Conservation (phyloP, 176 grass and related monocot genomes). For the Eragrostis nindensis region DNA sequence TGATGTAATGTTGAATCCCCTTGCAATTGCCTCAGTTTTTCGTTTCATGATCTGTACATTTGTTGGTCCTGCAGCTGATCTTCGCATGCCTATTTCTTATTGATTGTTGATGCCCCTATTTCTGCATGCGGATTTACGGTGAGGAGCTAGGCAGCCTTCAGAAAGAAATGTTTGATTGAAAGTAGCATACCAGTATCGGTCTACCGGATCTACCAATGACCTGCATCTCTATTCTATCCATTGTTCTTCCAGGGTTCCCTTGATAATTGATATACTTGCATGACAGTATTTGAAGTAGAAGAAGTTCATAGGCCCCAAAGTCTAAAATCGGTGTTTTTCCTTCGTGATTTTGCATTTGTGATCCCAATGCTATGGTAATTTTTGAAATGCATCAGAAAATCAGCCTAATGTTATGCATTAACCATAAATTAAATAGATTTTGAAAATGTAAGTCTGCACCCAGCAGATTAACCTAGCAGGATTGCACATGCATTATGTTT, state of each 20-base stretch:
- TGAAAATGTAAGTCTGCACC: neutral
- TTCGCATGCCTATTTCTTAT: neutral
- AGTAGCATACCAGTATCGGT: neutral
- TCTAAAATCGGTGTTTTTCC: neutral
- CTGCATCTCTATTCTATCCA: neutral
- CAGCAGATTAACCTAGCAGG: neutral
- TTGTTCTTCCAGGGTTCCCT: conserved; percentile 10
- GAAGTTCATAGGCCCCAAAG: neutral
- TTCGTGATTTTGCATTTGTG: conserved; percentile 10
- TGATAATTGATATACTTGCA: conserved; percentile 6
- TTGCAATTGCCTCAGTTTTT: conserved; percentile 26
- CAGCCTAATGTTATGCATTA: neutral
- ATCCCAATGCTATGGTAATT: neutral
- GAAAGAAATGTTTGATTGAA: neutral
- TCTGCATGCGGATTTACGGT: too few relatives aligned
- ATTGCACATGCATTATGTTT: neutral
- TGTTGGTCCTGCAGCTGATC: neutral
- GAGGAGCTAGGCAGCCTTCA: neutral
- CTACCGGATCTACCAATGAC: neutral
- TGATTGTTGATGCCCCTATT: neutral
- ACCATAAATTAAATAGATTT: neutral
- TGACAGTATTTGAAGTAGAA: neutral
- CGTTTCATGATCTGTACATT: conserved; percentile 30
- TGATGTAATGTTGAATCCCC: conserved; percentile 56
- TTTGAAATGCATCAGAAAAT: conserved; percentile 12